These are phyloP conservation scores for Amanita jacksonii DNA, from an alignment of 768 basidiomycete species.

Conservation along the genomic window DNA sequence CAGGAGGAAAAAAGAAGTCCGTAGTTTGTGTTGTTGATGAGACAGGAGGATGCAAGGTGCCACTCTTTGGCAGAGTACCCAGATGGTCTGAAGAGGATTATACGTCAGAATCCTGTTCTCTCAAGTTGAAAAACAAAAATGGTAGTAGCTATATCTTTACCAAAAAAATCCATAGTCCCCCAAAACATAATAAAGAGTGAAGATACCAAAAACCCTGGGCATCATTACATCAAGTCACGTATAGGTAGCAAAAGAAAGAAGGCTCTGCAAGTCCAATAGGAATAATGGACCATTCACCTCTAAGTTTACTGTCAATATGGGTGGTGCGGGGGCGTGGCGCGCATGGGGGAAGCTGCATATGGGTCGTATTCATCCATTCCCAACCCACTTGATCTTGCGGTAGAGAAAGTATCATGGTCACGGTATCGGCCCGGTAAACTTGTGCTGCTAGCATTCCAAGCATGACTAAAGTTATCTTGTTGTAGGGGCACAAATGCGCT, in stretches of 20 bases:
- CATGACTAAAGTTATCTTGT: slow-evolving; percentile 46
- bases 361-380: slow-evolving; percentile 28
- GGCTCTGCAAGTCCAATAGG: not conserved
- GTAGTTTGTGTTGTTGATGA: too few species aligned
- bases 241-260: not conserved
- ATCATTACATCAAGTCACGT: too few species aligned
- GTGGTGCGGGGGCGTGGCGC: slow-evolving; percentile 1
- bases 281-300: slow-evolving; percentile 2
- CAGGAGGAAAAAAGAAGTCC: too few species aligned
- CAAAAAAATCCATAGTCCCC: not conserved
- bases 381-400: slow-evolving; percentile 18
- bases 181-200: not conserved
- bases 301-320: not conserved
- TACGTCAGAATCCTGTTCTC: not conserved
- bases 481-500: slow-evolving; percentile 66
- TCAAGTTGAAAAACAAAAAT: not conserved
- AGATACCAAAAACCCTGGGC: too few species aligned
- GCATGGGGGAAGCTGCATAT: slow-evolving; percentile 21
- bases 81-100: not conserved
- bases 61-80: too few species aligned
- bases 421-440: slow-evolving; percentile 26
- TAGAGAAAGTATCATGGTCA: slow-evolving; percentile 4
- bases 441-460: slow-evolving; percentile 48
- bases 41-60: too few species aligned
- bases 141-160: not conserved